phyloP scores from a whole-genome alignment of 768 basidiomycete species.

The Trametes maxima region DNA sequence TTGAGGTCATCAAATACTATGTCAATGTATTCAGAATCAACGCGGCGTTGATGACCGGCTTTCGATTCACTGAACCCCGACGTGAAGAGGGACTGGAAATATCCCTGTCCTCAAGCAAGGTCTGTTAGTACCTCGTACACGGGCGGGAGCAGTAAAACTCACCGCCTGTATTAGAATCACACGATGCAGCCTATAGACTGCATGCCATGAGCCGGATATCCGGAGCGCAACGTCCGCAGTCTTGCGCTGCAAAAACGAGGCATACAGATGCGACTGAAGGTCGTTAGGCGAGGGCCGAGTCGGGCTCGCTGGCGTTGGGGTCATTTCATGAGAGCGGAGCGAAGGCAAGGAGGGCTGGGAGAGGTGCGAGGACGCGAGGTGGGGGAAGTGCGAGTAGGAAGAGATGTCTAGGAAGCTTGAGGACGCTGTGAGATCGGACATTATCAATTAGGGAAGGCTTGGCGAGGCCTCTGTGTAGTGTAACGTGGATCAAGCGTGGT shows the following conservation, averaged over 20 bases:
- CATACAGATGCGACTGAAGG: constrained; percentile 77
- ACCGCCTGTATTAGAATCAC: constrained; percentile 90
- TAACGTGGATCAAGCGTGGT: constrained; percentile 11
- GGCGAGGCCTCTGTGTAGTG: neutral
- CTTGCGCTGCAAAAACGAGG: constrained; percentile 66
- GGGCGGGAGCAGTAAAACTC: constrained; percentile 28
- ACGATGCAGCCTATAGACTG: constrained; percentile 78
- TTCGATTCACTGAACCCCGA: constrained; percentile 72
- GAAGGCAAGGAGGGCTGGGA: constrained; percentile 21
- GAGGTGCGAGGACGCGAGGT: constrained; percentile 9
- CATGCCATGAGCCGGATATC: constrained; percentile 67
- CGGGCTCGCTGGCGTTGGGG: constrained; percentile 24
- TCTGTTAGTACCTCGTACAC: neutral
- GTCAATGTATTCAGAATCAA: constrained; percentile 58
- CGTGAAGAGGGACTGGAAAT: constrained; percentile 87
- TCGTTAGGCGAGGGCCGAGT: constrained; percentile 52
- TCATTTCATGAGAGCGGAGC: constrained; percentile 26
- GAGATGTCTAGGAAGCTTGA: constrained; percentile 7
- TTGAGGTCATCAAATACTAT: constrained; percentile 83
- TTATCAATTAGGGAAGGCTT: constrained; percentile 5
- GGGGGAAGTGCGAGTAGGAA: constrained; percentile 7
- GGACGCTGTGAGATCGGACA: constrained; percentile 15
- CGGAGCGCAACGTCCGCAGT: constrained; percentile 80
- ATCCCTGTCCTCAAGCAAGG: constrained; percentile 54
- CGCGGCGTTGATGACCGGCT: constrained; percentile 23